These are phyloP conservation scores for Monosporozyma solicola DNA, from an alignment of 805 yeast species.

Conservation along the genomic window DNA sequence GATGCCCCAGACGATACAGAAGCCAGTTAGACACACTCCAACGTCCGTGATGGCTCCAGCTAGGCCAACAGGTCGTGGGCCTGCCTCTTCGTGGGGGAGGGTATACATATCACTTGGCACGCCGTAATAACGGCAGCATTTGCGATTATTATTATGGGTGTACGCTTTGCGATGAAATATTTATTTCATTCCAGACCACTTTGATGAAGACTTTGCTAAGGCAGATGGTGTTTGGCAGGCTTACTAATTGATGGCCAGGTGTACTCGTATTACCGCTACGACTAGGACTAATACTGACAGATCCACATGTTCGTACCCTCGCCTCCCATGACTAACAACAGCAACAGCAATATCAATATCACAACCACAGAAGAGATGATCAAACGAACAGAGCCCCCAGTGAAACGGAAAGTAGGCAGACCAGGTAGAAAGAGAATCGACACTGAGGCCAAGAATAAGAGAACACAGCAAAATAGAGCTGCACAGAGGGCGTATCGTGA, in stretches of 20 bases:
- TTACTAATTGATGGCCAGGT: too few species aligned
- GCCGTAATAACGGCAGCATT: background rate
- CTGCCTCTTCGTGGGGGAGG: background rate
- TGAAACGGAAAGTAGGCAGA: conserved; percentile 31
- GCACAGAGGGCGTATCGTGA: conserved; percentile 98
- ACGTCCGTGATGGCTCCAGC: too few species aligned
- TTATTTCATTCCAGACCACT: too few species aligned
- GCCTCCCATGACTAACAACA: background rate
- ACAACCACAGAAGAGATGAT: background rate
- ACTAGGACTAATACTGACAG: too few species aligned
- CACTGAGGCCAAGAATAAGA: conserved; percentile 72
- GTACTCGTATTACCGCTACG: too few species aligned
- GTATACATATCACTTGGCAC: background rate
- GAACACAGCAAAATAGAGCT: conserved; percentile 95
- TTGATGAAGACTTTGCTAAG: too few species aligned
- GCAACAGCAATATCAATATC: background rate
- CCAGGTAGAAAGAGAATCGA: conserved; percentile 80
- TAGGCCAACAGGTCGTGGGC: too few species aligned
- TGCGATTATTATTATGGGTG: background rate
- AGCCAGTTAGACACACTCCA: too few species aligned
- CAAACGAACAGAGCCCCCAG: conserved; percentile 4
- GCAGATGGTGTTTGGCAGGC: too few species aligned
- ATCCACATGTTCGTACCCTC: background rate
- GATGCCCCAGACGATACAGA: too few species aligned
- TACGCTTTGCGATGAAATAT: too few species aligned